Base-by-base conservation (phyloP, 1,284 basidiomycete species). In the Ustilago lituana region DNA sequence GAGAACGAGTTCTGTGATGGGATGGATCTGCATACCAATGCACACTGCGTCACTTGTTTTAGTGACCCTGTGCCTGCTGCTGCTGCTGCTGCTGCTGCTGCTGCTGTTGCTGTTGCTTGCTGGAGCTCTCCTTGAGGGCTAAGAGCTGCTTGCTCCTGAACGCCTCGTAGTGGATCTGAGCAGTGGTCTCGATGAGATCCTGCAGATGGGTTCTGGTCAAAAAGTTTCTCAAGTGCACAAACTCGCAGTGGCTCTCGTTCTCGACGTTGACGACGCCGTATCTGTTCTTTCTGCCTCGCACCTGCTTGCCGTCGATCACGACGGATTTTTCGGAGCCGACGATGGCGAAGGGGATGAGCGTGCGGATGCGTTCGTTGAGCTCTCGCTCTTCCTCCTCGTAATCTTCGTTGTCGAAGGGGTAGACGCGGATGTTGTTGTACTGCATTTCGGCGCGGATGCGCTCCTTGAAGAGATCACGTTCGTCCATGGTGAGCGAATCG, bases 231-330 rank as follows among this genome's bases (percentile, higher is more conserved):
- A 98, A 87, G 84, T 97, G 92, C 79, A 94, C 88, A 84, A 98
- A 98, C 85, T 98, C 95, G 89, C 95, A 98, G 85, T 98, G 95
- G 67, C 87, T 87, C 84, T 93, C 91, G 67, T 81, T 77, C 84
- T 98, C 96, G 63, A 98, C 94, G 80, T 98, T 98, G 83, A 98
- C 92, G 14, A 97, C 92, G 47, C 95, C 96, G 91, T 94, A 98
- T 52, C 94, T 89, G 85, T 94, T 97, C 87, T 94, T 96, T 79
- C 95, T 89, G 4, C 93, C 95, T 36, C 94, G 89, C 48, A 98
- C 94, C 23, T 92, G 87, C 85, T 94, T 94, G 79, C 96, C 95
- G 79, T 95, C 93, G 69, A 98, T 91, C 81, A 96, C 90, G 51
- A 98, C 93, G 75, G 88, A 93, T 76, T 89, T 89, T 84, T 98